These are phyloP conservation scores for Rhododendron molle DNA, from an alignment of 148 eudicot genomes.

Conservation along the genomic window DNA sequence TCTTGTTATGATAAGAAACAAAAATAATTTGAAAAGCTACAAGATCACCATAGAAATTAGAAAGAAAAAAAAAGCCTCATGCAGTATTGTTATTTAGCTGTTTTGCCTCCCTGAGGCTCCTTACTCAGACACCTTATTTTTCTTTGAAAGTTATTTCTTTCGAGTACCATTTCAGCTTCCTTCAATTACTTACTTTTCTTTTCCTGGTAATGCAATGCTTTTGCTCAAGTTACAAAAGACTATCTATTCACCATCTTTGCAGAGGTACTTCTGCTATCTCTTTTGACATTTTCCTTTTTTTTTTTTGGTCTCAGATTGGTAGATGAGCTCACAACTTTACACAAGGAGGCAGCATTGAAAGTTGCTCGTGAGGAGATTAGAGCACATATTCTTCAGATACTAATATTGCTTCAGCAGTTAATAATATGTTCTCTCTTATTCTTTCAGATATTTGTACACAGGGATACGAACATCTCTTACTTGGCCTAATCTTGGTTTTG, in stretches of 20 bases:
- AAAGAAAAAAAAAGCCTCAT: background rate
- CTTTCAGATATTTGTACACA: background rate
- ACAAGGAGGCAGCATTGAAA: slow-evolving; percentile 73
- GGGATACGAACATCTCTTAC: background rate
- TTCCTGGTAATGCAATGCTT: background rate
- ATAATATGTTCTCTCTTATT: slow-evolving; percentile 2
- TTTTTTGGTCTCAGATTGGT: slow-evolving; percentile 54
- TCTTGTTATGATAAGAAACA: background rate
- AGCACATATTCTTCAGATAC: slow-evolving; percentile 39
- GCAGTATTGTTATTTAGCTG: background rate
- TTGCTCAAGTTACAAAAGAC: background rate
- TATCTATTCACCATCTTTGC: background rate
- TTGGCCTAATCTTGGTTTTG: background rate
- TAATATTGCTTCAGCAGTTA: slow-evolving; percentile 72
- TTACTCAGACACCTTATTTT: background rate
- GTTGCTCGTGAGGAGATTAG: slow-evolving; percentile 75
- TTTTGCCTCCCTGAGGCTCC: background rate
- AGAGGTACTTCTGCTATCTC: background rate
- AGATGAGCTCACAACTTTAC: slow-evolving; percentile 62
- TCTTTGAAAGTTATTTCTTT: background rate
- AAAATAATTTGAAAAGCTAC: background rate
- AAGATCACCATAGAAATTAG: background rate
- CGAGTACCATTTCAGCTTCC: slow-evolving; percentile 2
- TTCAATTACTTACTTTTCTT: background rate
- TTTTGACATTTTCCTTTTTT: background rate